phyloP scores from a whole-genome alignment of 306 rosid genomes.

The Corylus avellana region DNA sequence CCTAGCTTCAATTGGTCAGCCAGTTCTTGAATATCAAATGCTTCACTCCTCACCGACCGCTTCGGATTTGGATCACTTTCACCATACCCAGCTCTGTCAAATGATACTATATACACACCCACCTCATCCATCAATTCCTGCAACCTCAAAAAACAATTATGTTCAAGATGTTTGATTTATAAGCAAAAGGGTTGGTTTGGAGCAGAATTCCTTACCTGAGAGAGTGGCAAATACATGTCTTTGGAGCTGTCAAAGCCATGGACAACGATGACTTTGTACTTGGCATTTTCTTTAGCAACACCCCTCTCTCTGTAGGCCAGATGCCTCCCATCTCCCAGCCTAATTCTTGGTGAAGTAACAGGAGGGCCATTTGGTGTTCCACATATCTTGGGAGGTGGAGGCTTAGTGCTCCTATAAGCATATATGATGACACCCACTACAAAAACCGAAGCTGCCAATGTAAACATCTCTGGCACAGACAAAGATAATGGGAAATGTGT shows the following conservation, averaged over 20 bases:
- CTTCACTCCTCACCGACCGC: slow-evolving; percentile 42
- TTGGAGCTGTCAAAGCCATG: slow-evolving; percentile 72
- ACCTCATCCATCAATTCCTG: slow-evolving; percentile 33
- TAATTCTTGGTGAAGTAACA: slow-evolving; percentile 47
- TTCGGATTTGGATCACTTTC: slow-evolving; percentile 49
- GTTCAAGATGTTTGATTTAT: neutral
- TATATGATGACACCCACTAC: slow-evolving; percentile 10
- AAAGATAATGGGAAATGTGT: no score
- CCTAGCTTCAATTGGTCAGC: slow-evolving; percentile 37
- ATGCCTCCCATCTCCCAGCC: slow-evolving; percentile 64
- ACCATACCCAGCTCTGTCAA: slow-evolving; percentile 48
- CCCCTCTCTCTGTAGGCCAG: slow-evolving; percentile 67
- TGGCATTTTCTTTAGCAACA: slow-evolving; percentile 51
- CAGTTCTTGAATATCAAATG: slow-evolving; percentile 38
- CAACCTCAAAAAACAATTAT: neutral
- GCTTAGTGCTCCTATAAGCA: slow-evolving; percentile 21
- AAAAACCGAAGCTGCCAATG: slow-evolving; percentile 7
- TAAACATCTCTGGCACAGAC: slow-evolving; percentile 5
- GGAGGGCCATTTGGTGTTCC: slow-evolving; percentile 37
- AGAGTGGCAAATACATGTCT: slow-evolving; percentile 52
- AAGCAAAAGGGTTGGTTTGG: neutral
- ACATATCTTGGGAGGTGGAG: slow-evolving; percentile 39
- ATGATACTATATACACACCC: slow-evolving; percentile 33
- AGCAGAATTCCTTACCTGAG: slow-evolving; percentile 27
- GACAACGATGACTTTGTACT: slow-evolving; percentile 41